These are phyloP conservation scores for Blastobotrys robertii DNA, from an alignment of 805 yeast genomes.

Conservation along the genomic window DNA sequence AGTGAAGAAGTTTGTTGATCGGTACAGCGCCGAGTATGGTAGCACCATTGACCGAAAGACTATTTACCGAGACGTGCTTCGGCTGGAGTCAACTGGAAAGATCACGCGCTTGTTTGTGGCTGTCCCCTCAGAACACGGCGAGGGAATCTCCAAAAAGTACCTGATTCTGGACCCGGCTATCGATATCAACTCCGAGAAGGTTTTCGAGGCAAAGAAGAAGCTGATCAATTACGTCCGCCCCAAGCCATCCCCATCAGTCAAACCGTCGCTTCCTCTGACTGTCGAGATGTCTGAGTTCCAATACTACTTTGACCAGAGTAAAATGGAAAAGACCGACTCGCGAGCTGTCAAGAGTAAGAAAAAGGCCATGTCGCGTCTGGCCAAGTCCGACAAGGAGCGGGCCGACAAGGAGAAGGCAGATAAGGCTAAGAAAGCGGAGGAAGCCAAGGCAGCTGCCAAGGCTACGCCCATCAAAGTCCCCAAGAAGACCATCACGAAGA, in stretches of 20 bases:
- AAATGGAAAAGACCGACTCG: constrained; percentile 1
- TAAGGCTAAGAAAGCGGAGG: background rate
- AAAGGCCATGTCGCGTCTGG: constrained; percentile 8
- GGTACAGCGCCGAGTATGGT: background rate
- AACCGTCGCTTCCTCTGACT: background rate
- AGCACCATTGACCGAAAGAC: constrained; percentile 49
- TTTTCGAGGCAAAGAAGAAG: constrained; percentile 8
- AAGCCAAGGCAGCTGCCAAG: background rate
- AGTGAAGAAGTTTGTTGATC: constrained; percentile 15
- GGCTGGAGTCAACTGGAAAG: constrained; percentile 28
- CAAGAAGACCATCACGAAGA: background rate
- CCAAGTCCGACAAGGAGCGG: constrained; percentile 1
- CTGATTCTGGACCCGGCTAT: constrained; percentile 24
- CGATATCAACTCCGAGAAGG: constrained; percentile 7
- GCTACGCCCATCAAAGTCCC: background rate
- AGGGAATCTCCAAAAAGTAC: constrained; percentile 16
- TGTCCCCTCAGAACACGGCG: constrained; percentile 11
- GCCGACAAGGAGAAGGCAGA: background rate
- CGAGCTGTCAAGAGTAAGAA: background rate
- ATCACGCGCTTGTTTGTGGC: constrained; percentile 22
- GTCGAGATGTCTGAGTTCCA: constrained; percentile 11
- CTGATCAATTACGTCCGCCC: constrained; percentile 10
- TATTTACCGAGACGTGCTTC: constrained; percentile 33
- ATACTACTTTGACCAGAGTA: constrained; percentile 2
- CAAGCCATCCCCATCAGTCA: background rate